A percentile compares a stretch with the other conserved stretches of the same genome.
These are phyloP conservation scores for Aureobasidium subglaciale DNA, from an alignment of 2,329 filamentous ascomycete species.

Conservation along the genomic window DNA sequence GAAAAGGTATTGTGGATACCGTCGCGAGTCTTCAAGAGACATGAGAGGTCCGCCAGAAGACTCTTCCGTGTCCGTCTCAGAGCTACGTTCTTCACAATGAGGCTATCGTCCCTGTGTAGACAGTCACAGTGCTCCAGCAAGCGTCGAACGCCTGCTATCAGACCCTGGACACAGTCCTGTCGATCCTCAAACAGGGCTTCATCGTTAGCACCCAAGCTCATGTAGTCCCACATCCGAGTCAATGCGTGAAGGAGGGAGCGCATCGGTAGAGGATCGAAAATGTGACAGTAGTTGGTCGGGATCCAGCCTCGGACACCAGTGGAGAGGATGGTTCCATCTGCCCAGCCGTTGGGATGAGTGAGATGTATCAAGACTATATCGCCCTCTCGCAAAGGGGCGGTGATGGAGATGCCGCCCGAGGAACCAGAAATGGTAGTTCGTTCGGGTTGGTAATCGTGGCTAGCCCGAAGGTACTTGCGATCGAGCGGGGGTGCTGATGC, in stretches of 20 bases:
- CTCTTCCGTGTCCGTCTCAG: constrained; percentile 79
- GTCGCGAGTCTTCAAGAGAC: constrained; percentile 83
- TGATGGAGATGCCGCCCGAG: constrained; percentile 54
- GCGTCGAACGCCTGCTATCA: constrained; percentile 87
- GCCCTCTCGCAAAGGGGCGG: constrained; percentile 78
- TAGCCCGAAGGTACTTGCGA: constrained; percentile 89
- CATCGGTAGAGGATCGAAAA: constrained; percentile 85
- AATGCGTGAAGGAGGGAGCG: constrained; percentile 76
- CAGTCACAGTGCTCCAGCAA: constrained; percentile 84
- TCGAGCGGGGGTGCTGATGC: constrained; percentile 52
- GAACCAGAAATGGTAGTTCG: constrained; percentile 73
- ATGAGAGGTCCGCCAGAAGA: constrained; percentile 79
- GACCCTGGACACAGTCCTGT: constrained; percentile 88
- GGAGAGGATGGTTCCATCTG: constrained; percentile 82
- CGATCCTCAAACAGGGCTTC: constrained; percentile 76
- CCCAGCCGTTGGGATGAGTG: constrained; percentile 97
- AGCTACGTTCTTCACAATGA: constrained; percentile 67
- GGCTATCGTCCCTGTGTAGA: constrained; percentile 69
- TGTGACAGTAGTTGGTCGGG: constrained; percentile 95
- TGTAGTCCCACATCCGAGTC: constrained; percentile 85
- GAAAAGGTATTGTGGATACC: constrained; percentile 68
- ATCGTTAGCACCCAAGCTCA: constrained; percentile 59
- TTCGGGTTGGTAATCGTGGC: constrained; percentile 82
- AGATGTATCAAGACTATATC: constrained; percentile 93
- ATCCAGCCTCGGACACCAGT: constrained; percentile 89